Evolutionary conservation across 139 green algal genomes (phyloP), one percentile per base, ranked within the genome.

Genomic region (Chlamydomonas schloesseri): DNA sequence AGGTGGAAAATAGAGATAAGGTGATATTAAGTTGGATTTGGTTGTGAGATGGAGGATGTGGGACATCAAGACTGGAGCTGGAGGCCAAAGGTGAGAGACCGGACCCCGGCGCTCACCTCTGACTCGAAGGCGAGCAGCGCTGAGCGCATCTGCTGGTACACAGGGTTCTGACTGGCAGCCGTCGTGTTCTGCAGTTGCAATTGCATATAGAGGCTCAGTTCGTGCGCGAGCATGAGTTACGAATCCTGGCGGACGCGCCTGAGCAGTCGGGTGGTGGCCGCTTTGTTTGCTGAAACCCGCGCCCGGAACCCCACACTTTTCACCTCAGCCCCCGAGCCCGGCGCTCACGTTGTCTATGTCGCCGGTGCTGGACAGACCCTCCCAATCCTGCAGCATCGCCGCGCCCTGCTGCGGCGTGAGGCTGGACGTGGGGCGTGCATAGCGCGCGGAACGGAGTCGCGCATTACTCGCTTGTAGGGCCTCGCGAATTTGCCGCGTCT

Each of bases 391-490:
- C 3, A 80, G 69, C 81, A 87, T 71, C 0, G 53, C 36, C 15
- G 69, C 81, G 26, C 81, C 81, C 33, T 78, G 69, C 81, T 87
- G 68, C 26, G 81, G 81, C 55, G 71, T 55, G n/a, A 87, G 69
- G 33, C 71, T 55, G 0, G 64, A 26, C 5, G 69, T n/a, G 0
- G 65, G 65, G 23, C 55, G 53, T 33, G 50, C 68, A 3, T 31
- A 77, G 20, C 68, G 69, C 3, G 81, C 69, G 0, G 69, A 71
- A 57, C 47, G 42, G 20, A 87, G 69, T 47, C 81, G 53, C 29
- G 68, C 81, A 13, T 69, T 60, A 24, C 69, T 80, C 9, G 68
- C 53, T 1, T 26, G 3, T 3, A 87, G 69, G 3, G 69, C 81
- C 1, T 78, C 68, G 28, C 81, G 81, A 4, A 87, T 71, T 34